These are phyloP conservation scores for Starmera quercuum DNA, from an alignment of 805 yeast genomes.

Conservation along the genomic window DNA sequence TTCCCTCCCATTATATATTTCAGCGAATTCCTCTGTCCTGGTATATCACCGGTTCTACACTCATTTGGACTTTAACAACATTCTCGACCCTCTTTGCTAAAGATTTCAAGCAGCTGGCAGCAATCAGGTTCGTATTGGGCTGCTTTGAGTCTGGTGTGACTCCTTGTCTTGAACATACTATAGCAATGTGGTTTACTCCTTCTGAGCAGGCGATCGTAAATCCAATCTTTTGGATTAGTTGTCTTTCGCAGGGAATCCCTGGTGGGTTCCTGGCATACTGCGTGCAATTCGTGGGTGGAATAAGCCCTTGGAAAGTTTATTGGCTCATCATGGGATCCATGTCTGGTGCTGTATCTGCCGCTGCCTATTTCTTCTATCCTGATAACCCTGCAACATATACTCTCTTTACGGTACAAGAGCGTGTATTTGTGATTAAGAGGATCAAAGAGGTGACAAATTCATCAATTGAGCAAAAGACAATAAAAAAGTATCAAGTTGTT, in stretches of 20 bases:
- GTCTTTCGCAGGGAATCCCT: conserved; percentile 23
- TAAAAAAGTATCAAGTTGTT: conserved; percentile 38
- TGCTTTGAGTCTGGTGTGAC: conserved; percentile 14
- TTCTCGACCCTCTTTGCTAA: conserved; percentile 7
- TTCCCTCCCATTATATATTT: conserved; percentile 22
- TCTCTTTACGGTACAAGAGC: conserved; percentile 27
- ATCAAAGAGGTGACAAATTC: conserved; percentile 28
- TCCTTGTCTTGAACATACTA: conserved; percentile 25
- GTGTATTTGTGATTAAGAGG: conserved; percentile 14
- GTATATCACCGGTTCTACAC: conserved; percentile 18
- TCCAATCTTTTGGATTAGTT: conserved; percentile 26
- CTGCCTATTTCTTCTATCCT: conserved; percentile 26
- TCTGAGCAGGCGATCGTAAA: conserved; percentile 26
- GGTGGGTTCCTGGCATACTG: conserved; percentile 22
- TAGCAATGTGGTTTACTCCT: conserved; percentile 16
- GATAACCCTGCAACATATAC: conserved; percentile 28
- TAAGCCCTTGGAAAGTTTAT: conserved; percentile 19
- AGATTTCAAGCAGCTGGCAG: neutral
- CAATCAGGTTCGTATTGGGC: conserved; percentile 8
- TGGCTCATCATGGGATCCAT: conserved; percentile 24
- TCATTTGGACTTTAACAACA: conserved; percentile 26
- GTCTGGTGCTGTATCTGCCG: conserved; percentile 26
- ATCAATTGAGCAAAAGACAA: conserved; percentile 34
- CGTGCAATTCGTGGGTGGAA: conserved; percentile 15
- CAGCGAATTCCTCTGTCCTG: conserved; percentile 23